A percentile compares a stretch with the other conserved stretches of the same genome.
phyloP scores from a whole-genome alignment of 176 grass and related monocot species.

The Carex scoparia region DNA sequence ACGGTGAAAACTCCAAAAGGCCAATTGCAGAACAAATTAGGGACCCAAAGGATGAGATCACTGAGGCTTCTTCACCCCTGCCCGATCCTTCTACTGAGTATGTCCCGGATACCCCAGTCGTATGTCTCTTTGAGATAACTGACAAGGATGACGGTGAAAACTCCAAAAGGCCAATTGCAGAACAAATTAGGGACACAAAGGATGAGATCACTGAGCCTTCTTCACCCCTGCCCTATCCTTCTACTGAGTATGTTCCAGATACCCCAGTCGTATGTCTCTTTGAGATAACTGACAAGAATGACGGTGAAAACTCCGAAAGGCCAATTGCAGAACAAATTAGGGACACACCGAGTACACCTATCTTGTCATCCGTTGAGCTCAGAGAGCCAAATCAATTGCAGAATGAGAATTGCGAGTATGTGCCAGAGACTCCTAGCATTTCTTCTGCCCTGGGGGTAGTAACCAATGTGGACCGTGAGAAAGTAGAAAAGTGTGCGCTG shows the following conservation, averaged over 20 bases:
- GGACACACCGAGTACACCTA: not conserved
- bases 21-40: not conserved
- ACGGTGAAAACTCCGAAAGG: slow-evolving; percentile 16
- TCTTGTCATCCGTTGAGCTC: not conserved
- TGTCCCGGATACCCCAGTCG: slow-evolving; percentile 31
- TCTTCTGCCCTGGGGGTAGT: not conserved
- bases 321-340: not conserved
- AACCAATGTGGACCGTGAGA: not conserved
- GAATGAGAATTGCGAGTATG: not conserved
- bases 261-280: slow-evolving; percentile 20
- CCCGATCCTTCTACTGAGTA: slow-evolving; percentile 6
- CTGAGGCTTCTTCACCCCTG: too few species aligned
- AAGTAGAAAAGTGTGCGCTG: not conserved
- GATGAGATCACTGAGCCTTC: too few species aligned
- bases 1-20: slow-evolving; percentile 15
- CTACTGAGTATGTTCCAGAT: slow-evolving; percentile 24
- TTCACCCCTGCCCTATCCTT: not conserved
- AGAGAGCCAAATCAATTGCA: slow-evolving; percentile 18
- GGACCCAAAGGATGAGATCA: not conserved
- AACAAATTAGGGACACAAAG: not conserved
- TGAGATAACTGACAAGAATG: slow-evolving; percentile 7
- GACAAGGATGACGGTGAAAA: slow-evolving; percentile 14
- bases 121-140: slow-evolving; percentile 11
- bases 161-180: slow-evolving; percentile 1
- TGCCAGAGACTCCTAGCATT: not conserved